Evolutionary conservation across 1,139 yeast species (phyloP).

Genomic region (Candida buenavistaensis): DNA sequence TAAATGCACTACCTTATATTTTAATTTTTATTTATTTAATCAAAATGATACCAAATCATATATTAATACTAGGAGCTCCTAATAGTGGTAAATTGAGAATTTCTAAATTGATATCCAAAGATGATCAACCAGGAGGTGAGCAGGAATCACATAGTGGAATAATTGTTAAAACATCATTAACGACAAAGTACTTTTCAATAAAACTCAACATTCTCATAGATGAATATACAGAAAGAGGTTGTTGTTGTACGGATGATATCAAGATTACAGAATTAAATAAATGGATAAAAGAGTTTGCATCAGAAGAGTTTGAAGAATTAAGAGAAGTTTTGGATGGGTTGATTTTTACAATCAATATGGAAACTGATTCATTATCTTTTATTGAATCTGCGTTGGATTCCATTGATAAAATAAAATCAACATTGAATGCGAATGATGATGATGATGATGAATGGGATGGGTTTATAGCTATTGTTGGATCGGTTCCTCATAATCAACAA

Average conservation of each 20-base stretch:
- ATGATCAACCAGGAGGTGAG: slow-evolving; percentile 12
- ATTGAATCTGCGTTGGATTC: slow-evolving; percentile 18
- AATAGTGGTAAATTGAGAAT: slow-evolving; percentile 36
- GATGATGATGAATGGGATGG: slow-evolving; percentile 20
- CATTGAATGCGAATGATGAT: slow-evolving; percentile 12
- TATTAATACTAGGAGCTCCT: slow-evolving; percentile 41
- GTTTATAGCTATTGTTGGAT: slow-evolving; percentile 29
- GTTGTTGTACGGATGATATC: slow-evolving; percentile 6
- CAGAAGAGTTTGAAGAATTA: slow-evolving; percentile 35
- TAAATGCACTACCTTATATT: too few relatives aligned
- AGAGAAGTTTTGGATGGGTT: slow-evolving; percentile 41
- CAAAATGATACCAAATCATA: slow-evolving; percentile 36
- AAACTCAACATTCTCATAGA: slow-evolving; percentile 37
- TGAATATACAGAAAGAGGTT: slow-evolving; percentile 32
- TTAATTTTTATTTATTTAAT: too few relatives aligned
- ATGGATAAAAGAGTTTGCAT: slow-evolving; percentile 34
- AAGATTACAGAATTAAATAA: slow-evolving; percentile 18
- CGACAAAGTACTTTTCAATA: slow-evolving; percentile 34
- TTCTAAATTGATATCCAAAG: slow-evolving; percentile 20
- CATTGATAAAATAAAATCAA: slow-evolving; percentile 17
- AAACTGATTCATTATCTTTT: slow-evolving; percentile 16
- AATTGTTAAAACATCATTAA: slow-evolving; percentile 27
- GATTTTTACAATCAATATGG: slow-evolving; percentile 32
- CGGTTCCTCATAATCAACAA: slow-evolving; percentile 9
- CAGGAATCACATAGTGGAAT: slow-evolving; percentile 36